These are phyloP conservation scores for Lentinula edodes DNA, from an alignment of 768 basidiomycete species.

Conservation along the genomic window DNA sequence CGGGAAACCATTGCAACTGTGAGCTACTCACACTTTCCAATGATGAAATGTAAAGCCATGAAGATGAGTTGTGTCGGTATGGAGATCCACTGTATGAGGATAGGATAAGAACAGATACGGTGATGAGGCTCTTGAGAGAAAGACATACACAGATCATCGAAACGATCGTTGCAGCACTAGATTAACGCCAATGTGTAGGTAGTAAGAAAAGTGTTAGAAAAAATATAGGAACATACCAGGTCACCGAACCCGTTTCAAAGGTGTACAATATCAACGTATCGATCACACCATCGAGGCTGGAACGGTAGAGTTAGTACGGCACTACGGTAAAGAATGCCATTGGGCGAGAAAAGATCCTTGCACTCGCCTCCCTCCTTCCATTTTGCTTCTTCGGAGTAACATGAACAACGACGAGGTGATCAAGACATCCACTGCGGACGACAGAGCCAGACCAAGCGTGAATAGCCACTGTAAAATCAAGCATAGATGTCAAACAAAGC, in stretches of 20 bases:
- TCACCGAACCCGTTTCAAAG: conserved; percentile 47
- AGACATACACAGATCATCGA: conserved; percentile 42
- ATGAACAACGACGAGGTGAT: conserved; percentile 40
- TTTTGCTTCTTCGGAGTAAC: conserved; percentile 33
- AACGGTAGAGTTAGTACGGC: not conserved
- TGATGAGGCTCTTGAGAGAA: not conserved
- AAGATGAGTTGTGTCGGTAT: conserved; percentile 45
- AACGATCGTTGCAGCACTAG: conserved; percentile 34
- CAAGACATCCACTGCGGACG: conserved; percentile 42
- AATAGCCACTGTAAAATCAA: conserved; percentile 40
- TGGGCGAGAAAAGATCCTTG: no score
- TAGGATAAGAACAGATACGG: not conserved
- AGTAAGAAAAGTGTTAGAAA: not conserved
- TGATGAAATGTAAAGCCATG: conserved; percentile 49
- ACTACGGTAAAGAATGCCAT: not conserved
- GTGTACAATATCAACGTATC: conserved; percentile 43
- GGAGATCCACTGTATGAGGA: conserved; percentile 33
- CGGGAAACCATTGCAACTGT: not conserved
- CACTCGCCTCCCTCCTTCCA: conserved; percentile 30
- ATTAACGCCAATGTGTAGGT: not conserved
- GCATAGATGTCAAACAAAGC: not conserved
- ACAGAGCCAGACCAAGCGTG: conserved; percentile 46
- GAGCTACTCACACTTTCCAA: conserved; percentile 38
- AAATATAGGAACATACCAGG: conserved; percentile 26
- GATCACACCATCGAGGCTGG: conserved; percentile 41